Evolutionary conservation across 768 basidiomycete species (phyloP), one percentile per base, ranked within the genome.

Genomic region (Hemileccinum impolitum): DNA sequence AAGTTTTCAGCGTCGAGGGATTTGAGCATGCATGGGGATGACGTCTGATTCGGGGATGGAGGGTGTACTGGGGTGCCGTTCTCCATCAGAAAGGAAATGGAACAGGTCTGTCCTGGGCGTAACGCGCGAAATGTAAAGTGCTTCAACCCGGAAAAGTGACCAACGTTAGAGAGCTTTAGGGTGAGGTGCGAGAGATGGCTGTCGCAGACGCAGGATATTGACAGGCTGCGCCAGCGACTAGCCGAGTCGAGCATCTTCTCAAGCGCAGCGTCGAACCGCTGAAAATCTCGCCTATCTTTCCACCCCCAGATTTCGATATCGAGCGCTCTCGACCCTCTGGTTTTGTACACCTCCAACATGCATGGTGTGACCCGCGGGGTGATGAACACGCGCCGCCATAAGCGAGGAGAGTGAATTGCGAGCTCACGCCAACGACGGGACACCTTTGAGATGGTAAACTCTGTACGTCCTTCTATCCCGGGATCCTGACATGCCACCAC

Each of bases 401-500:
- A 43, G 14, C 63, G 61, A 6, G 68, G 57, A 18, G 64, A 62
- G 42, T 68, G 54, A 23, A 69, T 48, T 14, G 59, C 59, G n/a
- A 67, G 52, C 28, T 57, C 49, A 51, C 68, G 61, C 66, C 68
- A 70, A 31, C 65, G 57, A 35, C 58, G 68, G 19, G 64, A 68
- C 11, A 70, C 68, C 21, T 56, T 56, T 40, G 68, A 60, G 14
- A 70, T 55, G 39, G 45, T 47, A 4, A 52, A 65, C 37, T 66
- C 65, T 14, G 49, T 49, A 30, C 59, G 56, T 36, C 45, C 50
- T 25, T 51, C 61, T 5, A 38, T 54, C 21, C 52, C 42, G 1
- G 58, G 39, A 28, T 67, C 56, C 31, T 69, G 62, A 25, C 54
- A 59, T 0, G 39, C 51, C 13, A 68, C 64, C 8, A 60, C 62